Evolutionary conservation across 2,329 filamentous ascomycete genomes (phyloP), one percentile per base, ranked within the genome.

Genomic region (Fusarium sterilihyphosum): DNA sequence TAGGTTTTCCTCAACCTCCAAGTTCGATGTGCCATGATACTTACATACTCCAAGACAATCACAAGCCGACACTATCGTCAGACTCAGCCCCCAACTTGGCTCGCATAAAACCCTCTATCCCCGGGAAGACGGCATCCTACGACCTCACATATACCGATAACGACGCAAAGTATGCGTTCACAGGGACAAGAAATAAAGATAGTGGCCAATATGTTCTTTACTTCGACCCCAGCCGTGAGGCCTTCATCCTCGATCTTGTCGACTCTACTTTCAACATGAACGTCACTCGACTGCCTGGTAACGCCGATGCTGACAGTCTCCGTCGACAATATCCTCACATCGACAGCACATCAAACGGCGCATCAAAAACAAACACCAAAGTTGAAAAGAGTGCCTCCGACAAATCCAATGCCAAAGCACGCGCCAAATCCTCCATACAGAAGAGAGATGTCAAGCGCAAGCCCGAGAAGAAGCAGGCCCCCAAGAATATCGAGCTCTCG

Each of bases 211-310:
- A 89, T 78, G 88, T 92, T 43, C 88, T 97, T 59, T 89, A 96
- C 66, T 96, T 96, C 79, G 93, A 97, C 81, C 87, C 92, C 14
- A 85, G 87, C 24, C 91, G 90, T 60, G 91, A 96, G 78, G 92
- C 89, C 64, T 96, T 96, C 75, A 91, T 96, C 35, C 88, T 98
- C 62, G 94, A 98, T 84, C 91, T 91, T 59, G 86, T 98, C 62
- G 90, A 94, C 80, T 92, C 92, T n/a, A 91, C 92, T 44, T 93
- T 97, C 83, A 92, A 94, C 78, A 95, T 98, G 92, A 98, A 98
- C 82, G 84, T 98, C 61, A 91, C 89, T 60, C 90, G 88, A 63
- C 91, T 91, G 20, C 93, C 92, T 6, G 89, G 87, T 73, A 92
- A 92, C 77, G 85, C 87, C 61, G 90, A 94, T 74, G 83, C 87